A percentile compares a stretch with the other conserved stretches of the same genome.
Evolutionary conservation across 148 eudicot species (phyloP).

Genomic region (Cornus controversa): DNA sequence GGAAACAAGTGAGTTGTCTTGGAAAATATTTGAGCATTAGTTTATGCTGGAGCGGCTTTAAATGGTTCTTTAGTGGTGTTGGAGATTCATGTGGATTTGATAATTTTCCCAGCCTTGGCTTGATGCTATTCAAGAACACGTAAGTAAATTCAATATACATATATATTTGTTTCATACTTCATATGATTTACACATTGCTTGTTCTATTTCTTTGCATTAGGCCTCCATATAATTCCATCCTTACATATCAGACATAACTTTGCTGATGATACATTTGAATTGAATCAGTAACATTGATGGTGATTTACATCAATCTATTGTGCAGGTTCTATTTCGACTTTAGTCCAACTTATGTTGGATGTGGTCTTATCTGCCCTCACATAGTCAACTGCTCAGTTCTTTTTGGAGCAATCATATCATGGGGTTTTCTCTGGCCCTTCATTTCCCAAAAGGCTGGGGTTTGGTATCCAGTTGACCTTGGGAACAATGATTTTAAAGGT

Average conservation of each 20-base stretch:
- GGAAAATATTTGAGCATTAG: conserved; percentile 69
- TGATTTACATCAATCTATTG: background rate
- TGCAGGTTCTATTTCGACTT: conserved; percentile 98
- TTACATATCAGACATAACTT: conserved; percentile 42
- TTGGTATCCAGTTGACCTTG: conserved; percentile 90
- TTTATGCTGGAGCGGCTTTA: conserved; percentile 69
- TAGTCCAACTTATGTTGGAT: conserved; percentile 95
- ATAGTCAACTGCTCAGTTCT: conserved; percentile 93
- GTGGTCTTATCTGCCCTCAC: conserved; percentile 98
- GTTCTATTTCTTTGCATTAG: too few relatives aligned
- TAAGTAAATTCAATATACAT: conserved; percentile 21
- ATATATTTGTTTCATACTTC: too few relatives aligned
- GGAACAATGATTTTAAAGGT: conserved; percentile 65
- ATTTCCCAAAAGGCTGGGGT: conserved; percentile 79
- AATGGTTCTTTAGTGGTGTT: conserved; percentile 77
- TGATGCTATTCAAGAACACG: conserved; percentile 61
- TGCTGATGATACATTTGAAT: background rate
- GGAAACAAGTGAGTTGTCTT: conserved; percentile 73
- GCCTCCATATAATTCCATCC: too few relatives aligned
- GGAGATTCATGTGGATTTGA: conserved; percentile 75
- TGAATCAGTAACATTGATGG: background rate
- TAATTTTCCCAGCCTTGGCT: conserved; percentile 64
- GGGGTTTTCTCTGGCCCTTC: conserved; percentile 98
- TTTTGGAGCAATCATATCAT: conserved; percentile 86
- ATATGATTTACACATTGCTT: too few relatives aligned